A percentile compares a stretch with the other conserved stretches of the same genome.
Conservation (phyloP, 352 stramenopile genomes). For the Thraustotheca clavata region DNA sequence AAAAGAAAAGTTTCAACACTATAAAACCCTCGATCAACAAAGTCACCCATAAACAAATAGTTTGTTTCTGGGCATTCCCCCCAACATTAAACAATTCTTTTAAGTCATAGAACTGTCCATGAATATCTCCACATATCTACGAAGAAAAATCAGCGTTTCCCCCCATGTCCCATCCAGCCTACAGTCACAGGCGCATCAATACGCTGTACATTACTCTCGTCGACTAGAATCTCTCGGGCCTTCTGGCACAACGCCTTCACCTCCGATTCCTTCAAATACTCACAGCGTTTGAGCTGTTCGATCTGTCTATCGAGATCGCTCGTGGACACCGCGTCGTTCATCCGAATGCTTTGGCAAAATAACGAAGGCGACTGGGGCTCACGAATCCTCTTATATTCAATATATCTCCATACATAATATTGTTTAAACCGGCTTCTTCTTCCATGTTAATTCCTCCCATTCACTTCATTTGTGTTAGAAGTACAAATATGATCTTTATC, state of each 20-base stretch:
- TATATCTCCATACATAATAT: too few relatives aligned
- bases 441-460: too few relatives aligned
- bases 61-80: conserved; percentile 97
- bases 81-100: conserved; percentile 98
- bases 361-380: conserved; percentile 7
- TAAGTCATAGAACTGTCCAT: conserved; percentile 99
- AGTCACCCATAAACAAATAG: conserved; percentile 99
- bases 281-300: conserved; percentile 91
- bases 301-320: conserved; percentile 83
- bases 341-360: background rate
- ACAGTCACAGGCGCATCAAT: conserved; percentile 98
- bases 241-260: conserved; percentile 97
- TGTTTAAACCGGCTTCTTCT: too few relatives aligned
- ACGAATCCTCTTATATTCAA: background rate
- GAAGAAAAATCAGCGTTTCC: conserved; percentile 10
- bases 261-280: conserved; percentile 98
- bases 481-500: too few relatives aligned
- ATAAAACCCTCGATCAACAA: conserved; percentile 99
- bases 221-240: conserved; percentile 97
- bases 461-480: too few relatives aligned
- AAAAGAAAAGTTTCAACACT: conserved; percentile 99
- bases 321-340: conserved; percentile 11
- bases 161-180: conserved; percentile 26
- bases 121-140: conserved; percentile 98
- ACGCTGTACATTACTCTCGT: conserved; percentile 99